Base-by-base conservation (phyloP, 2,329 filamentous ascomycete genomes). In the Hymenoscyphus infarciens region DNA sequence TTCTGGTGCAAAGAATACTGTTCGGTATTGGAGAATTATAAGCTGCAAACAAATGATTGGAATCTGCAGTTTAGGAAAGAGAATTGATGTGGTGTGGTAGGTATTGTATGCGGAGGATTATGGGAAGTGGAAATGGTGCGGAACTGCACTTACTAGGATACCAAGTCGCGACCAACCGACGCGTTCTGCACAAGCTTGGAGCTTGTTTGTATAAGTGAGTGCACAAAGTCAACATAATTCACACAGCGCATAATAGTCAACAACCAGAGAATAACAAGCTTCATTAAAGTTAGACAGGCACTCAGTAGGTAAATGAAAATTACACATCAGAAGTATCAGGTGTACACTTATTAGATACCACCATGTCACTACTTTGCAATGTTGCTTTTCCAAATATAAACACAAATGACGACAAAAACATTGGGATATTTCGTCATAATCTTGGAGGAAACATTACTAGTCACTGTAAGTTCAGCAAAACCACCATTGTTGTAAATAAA, bases 121-220 rank as follows among this genome's bases (percentile, higher is more conserved):
- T 33, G 29, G 31, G 54, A 25, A 27, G 45, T 27, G 45, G 45
- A 52, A 52, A 52, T 25, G 45, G 45, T 52, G 45, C 19, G 10
- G 42, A 52, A 52, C 19, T 22, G 11, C 19, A 52, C 19, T 52
- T 22, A 52, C 45, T 25, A 52, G 45, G 45, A 52, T 52, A 49
- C 42, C 19, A 52, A 52, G 45, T 52, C 45, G 45, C 45, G 45
- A 52, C 45, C 45, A 52, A 52, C 45, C 53, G 45, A 54, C 58
- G 58, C 58, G 58, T 57, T 39, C 33, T 57, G 56, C 56, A 25
- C 38, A 57, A 56, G 54, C 54, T 29, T 35, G 27, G 15, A 31
- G 27, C 54, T 35, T 52, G 45, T 52, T 52, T 52, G 45, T 52
- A 52, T 22, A 52, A 22, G 45, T 52, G 45, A 22, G 45, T 52